Percentiles rank a stretch among this genome's conserved stretches.
These are phyloP conservation scores for Rubia yunnanensis DNA, from an alignment of 257 asterid genomes.

Conservation along the genomic window DNA sequence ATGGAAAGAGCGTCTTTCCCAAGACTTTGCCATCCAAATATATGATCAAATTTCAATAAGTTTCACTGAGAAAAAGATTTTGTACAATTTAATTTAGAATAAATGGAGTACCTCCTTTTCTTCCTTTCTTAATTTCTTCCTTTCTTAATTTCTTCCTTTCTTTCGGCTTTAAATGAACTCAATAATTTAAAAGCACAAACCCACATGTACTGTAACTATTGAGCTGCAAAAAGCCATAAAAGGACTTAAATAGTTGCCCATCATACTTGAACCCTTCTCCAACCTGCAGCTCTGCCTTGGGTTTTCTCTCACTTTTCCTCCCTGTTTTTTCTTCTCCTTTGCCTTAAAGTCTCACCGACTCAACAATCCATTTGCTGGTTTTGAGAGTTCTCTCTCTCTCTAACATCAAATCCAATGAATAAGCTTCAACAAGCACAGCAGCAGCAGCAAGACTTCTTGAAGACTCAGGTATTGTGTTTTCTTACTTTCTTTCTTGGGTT, in stretches of 20 bases:
- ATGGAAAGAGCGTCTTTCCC: too few species aligned
- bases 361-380: not conserved
- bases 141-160: not conserved
- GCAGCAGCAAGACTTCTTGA: constrained; percentile 30
- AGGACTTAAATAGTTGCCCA: constrained; percentile 4
- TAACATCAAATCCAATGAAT: constrained; percentile 24
- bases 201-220: not conserved
- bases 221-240: not conserved
- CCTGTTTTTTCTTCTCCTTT: not conserved
- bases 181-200: constrained; percentile 13
- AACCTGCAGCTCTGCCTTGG: not conserved
- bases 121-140: not conserved
- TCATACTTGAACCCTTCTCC: not conserved
- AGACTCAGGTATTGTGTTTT: constrained; percentile 41
- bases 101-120: too few species aligned
- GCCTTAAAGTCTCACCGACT: not conserved
- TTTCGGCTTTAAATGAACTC: not conserved
- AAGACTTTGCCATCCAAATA: too few species aligned
- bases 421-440: constrained; percentile 22
- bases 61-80: too few species aligned
- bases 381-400: not conserved
- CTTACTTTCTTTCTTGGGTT: not conserved
- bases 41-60: too few species aligned
- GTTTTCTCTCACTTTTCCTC: not conserved
- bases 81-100: too few species aligned